These are phyloP conservation scores for Candida argentea DNA, from an alignment of 805 yeast genomes.

Conservation along the genomic window DNA sequence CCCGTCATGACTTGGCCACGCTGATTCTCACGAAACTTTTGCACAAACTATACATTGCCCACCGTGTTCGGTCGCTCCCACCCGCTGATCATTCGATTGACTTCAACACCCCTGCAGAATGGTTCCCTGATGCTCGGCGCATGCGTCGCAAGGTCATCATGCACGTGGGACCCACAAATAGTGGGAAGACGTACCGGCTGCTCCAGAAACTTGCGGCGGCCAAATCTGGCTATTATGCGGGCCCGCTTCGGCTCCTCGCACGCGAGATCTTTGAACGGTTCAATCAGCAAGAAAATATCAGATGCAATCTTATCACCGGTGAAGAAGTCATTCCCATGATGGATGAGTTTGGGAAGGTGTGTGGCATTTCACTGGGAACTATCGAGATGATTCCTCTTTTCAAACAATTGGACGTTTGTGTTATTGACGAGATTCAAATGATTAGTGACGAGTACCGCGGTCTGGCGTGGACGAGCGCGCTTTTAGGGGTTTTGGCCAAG, in stretches of 20 bases:
- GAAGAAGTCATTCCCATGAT: constrained; percentile 74
- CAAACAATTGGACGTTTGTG: constrained; percentile 70
- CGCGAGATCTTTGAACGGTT: constrained; percentile 85
- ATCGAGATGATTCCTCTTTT: constrained; percentile 82
- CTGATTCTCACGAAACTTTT: constrained; percentile 14
- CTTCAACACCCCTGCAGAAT: constrained; percentile 33
- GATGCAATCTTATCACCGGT: constrained; percentile 89
- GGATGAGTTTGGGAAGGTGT: constrained; percentile 63
- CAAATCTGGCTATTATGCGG: constrained; percentile 81
- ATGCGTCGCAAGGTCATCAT: constrained; percentile 71
- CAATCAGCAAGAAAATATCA: constrained; percentile 42
- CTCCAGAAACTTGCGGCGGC: constrained; percentile 55
- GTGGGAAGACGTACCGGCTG: constrained; percentile 89
- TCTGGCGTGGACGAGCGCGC: constrained; percentile 88
- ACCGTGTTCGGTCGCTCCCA: constrained; percentile 5
- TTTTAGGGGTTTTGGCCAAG: constrained; percentile 76
- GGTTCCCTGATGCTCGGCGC: constrained; percentile 82
- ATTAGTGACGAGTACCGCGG: constrained; percentile 73
- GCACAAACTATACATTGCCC: constrained; percentile 13
- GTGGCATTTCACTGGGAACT: constrained; percentile 76
- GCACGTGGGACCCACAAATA: constrained; percentile 97
- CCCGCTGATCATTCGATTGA: constrained; percentile 12
- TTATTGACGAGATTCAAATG: constrained; percentile 96
- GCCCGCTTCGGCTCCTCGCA: constrained; percentile 85
- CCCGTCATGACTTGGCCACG: constrained; percentile 12